phyloP scores from a whole-genome alignment of 2,329 filamentous ascomycete genomes.

The Arachnopeziza araneosa region DNA sequence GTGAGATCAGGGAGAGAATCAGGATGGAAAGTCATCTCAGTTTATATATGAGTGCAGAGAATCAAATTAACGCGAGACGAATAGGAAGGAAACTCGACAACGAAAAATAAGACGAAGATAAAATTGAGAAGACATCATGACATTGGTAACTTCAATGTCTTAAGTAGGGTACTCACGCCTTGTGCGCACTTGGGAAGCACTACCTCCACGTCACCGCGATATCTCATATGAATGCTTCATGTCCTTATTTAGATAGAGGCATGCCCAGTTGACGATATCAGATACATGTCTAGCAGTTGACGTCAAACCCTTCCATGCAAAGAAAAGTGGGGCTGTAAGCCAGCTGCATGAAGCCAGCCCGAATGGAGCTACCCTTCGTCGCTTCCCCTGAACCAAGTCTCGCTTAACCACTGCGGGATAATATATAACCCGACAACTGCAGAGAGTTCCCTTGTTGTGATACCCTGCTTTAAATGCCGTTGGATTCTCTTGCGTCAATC shows the following conservation, averaged over 20 bases:
- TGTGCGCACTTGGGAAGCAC: neutral
- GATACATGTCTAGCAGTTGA: neutral
- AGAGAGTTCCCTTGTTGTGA: neutral
- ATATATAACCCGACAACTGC: neutral
- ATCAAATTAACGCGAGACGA: neutral
- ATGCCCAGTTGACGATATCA: neutral
- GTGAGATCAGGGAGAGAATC: slow-evolving; percentile 17
- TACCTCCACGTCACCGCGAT: neutral
- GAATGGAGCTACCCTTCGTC: neutral
- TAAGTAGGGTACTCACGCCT: neutral
- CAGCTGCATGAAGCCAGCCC: slow-evolving; percentile 12
- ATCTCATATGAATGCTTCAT: neutral
- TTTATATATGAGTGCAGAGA: neutral
- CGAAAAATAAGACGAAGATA: neutral
- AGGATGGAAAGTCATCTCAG: slow-evolving; percentile 19
- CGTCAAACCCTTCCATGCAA: neutral
- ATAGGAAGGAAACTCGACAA: neutral
- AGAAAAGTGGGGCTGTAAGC: slow-evolving; percentile 6
- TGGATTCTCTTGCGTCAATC: neutral
- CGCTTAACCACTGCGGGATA: neutral
- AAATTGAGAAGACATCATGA: neutral
- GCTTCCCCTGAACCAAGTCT: neutral
- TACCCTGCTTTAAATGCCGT: neutral
- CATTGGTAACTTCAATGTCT: neutral
- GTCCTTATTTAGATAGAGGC: neutral